These are phyloP conservation scores for Aspergillus asperescens DNA, from an alignment of 495 filamentous ascomycete species.

Conservation along the genomic window DNA sequence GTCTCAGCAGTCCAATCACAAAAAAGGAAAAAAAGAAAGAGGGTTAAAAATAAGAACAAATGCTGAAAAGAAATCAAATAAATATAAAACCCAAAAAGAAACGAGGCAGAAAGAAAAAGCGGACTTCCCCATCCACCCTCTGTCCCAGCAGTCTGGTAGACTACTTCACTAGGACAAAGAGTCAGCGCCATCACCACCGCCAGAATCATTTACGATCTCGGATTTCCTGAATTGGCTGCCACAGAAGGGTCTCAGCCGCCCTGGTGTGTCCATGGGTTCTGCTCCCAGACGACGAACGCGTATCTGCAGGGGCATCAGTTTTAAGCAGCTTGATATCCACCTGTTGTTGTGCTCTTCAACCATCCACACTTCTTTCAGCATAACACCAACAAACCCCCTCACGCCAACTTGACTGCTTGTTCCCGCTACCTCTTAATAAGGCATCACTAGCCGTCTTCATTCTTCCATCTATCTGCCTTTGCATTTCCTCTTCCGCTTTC, in stretches of 20 bases:
- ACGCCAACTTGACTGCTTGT: neutral
- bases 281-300: constrained; percentile 14
- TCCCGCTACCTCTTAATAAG: neutral
- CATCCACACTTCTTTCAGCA: neutral
- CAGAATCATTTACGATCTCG: neutral
- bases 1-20: constrained; percentile 2
- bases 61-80: constrained; percentile 4
- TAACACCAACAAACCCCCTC: neutral
- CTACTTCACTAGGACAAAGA: constrained; percentile 13
- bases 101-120: constrained; percentile 1
- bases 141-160: constrained; percentile 17
- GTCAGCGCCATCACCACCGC: constrained; percentile 1
- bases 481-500: neutral
- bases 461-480: constrained; percentile 5
- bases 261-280: constrained; percentile 9
- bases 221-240: too few relatives aligned
- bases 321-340: constrained; percentile 15
- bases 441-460: neutral
- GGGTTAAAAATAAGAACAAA: constrained; percentile 3
- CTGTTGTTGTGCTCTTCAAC: neutral
- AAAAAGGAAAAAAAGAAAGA: constrained; percentile 6
- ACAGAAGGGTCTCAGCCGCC: constrained; percentile 16
- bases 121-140: constrained; percentile 6
- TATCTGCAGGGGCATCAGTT: constrained; percentile 8
- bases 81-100: neutral